These are phyloP conservation scores for Galeopsis tetrahit DNA, from an alignment of 257 asterid genomes.

Conservation along the genomic window DNA sequence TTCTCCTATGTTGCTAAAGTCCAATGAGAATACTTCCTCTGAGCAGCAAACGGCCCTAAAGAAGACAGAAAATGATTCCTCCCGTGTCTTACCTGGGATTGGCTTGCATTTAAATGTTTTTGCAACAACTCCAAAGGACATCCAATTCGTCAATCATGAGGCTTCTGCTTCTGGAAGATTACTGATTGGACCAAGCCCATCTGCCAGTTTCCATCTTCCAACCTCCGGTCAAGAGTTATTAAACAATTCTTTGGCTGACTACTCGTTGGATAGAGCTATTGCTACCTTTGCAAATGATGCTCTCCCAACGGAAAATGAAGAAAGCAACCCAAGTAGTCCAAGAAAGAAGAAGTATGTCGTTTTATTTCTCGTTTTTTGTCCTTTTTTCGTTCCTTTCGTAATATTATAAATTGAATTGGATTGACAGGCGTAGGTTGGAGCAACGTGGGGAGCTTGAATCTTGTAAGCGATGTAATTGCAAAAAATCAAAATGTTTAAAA, in stretches of 20 bases:
- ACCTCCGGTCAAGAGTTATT: constrained; percentile 47
- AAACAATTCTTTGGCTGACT: constrained; percentile 40
- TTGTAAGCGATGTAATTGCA: constrained; percentile 73
- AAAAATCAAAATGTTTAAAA: constrained; percentile 66
- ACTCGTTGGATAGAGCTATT: constrained; percentile 43
- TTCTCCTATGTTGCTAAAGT: constrained; percentile 44
- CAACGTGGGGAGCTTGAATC: constrained; percentile 47
- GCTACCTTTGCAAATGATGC: constrained; percentile 41
- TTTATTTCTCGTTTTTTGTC: neutral
- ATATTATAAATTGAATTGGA: constrained; percentile 15
- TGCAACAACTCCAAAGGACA: constrained; percentile 61
- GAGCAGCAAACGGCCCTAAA: constrained; percentile 40
- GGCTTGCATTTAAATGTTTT: constrained; percentile 92
- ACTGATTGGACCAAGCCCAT: constrained; percentile 48
- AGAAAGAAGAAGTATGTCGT: constrained; percentile 56
- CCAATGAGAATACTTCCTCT: constrained; percentile 43
- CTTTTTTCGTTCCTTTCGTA: neutral
- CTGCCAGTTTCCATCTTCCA: constrained; percentile 41
- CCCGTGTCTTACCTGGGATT: constrained; percentile 62
- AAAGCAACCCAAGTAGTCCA: constrained; percentile 56
- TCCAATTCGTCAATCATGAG: constrained; percentile 52
- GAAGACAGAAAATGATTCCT: constrained; percentile 43
- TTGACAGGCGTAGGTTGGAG: constrained; percentile 50
- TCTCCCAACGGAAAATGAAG: constrained; percentile 54
- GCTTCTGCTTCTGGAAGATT: constrained; percentile 56